Base-by-base conservation (phyloP, 1,284 basidiomycete genomes). In the Cutaneotrichosporon sp. region DNA sequence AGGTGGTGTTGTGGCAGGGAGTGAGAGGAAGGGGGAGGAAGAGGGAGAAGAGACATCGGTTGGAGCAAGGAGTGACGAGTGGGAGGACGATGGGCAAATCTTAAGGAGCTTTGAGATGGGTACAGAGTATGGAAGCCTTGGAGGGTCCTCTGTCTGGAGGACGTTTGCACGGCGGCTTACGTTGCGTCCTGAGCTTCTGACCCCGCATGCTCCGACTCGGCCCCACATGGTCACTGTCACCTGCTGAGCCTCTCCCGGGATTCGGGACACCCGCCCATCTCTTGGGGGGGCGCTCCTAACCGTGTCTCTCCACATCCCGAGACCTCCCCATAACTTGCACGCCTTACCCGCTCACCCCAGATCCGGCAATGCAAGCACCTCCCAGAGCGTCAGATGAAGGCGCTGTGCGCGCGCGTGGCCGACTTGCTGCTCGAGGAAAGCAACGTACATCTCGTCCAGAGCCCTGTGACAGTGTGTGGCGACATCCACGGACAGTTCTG, bases 401-500 rank as follows among this genome's bases (percentile, higher is more conserved):
- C 86, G 14, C 88, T 97, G 60, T 97, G 95, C 83, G 87, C 90
- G 65, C 85, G 88, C 60, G 92, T 97, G 42, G 87, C 91, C 56
- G 84, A 87, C 38, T 87, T 95, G 52, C 85, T 97, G 38, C 87
- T 97, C 76, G 95, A 97, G 79, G 95, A 97, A 80, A 90, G 89
- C 68, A 98, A 97, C 75, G 95, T 97, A 60, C 93, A 96, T 75
- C 92, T 92, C 14, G 92, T 97, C 42, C 89, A 88, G 21, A 89
- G 87, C 60, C 95, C 94, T 0, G 92, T 96, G 26, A 95, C 92
- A 0, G 90, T 96, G 63, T 95, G 92, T 76, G 92, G 92, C 22
- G 93, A 96, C 78, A 94, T 97, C 57, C 93, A 96, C 74, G 93
- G 93, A 26, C 93, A 97, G 80, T 94, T 97, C 78, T 97, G 92